phyloP scores from a whole-genome alignment of 148 eudicot species.

The Gaultheria prostrata region DNA sequence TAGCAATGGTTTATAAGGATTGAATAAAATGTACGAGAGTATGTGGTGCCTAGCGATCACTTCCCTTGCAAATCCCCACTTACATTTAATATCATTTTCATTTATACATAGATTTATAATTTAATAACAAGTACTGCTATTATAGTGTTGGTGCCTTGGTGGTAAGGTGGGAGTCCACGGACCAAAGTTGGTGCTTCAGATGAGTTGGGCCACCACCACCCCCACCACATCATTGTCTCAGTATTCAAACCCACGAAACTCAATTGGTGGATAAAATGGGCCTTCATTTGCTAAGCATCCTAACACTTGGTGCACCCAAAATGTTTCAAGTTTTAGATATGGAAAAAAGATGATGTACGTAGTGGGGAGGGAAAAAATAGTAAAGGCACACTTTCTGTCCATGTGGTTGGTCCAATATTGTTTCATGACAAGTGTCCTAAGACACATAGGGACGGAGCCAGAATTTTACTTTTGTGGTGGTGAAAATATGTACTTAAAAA shows the following conservation, averaged over 20 bases:
- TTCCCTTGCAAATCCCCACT: background rate
- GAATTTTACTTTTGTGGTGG: too few relatives aligned
- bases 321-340: background rate
- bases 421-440: background rate
- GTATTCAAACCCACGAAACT: slow-evolving; percentile 19
- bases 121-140: background rate
- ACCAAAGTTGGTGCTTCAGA: slow-evolving; percentile 24
- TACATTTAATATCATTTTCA: background rate
- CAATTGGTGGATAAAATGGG: slow-evolving; percentile 19
- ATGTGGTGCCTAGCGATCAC: too few relatives aligned
- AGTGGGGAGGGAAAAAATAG: background rate
- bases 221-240: background rate
- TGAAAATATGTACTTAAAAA: too few relatives aligned
- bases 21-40: too few relatives aligned
- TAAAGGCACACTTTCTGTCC: slow-evolving; percentile 6
- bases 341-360: background rate
- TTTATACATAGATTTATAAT: background rate
- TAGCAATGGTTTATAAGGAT: too few relatives aligned
- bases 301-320: slow-evolving; percentile 37
- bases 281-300: slow-evolving; percentile 14
- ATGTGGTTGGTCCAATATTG: background rate
- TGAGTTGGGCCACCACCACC: slow-evolving; percentile 22
- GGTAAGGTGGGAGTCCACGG: slow-evolving; percentile 52
- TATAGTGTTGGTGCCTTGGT: slow-evolving; percentile 52
- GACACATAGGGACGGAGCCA: too few relatives aligned